Conservation (phyloP, 164 flowering plant genomes). For the Houttuynia cordata region DNA sequence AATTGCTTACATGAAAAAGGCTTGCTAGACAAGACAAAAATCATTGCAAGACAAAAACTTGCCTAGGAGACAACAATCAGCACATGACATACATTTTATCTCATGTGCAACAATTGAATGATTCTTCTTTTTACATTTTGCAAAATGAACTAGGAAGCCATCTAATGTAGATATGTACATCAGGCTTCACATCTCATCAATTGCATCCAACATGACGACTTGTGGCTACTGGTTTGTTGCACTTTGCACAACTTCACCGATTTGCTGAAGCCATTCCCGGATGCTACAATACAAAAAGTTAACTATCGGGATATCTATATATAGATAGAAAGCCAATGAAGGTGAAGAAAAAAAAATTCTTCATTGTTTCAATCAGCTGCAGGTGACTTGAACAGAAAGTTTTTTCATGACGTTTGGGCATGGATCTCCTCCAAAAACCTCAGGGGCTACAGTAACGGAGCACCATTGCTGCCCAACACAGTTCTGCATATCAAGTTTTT, state of each 20-base stretch:
- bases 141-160: neutral
- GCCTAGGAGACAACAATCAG: neutral
- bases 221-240: neutral
- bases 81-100: neutral
- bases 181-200: neutral
- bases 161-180: neutral
- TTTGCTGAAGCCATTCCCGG: neutral
- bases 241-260: neutral
- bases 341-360: neutral
- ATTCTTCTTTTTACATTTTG: neutral
- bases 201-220: neutral
- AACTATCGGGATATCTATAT: neutral
- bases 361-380: constrained; percentile 19
- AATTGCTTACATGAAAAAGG: neutral
- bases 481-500: constrained; percentile 34
- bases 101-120: neutral
- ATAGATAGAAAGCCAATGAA: neutral
- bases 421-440: constrained; percentile 82
- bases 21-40: neutral
- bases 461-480: constrained; percentile 82
- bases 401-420: constrained; percentile 63
- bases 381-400: constrained; percentile 56
- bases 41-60: neutral
- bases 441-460: constrained; percentile 63
- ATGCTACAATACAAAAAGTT: neutral